Base-by-base conservation (phyloP, 192 early-diverging fungal species). In the Backusella liffmaniae region DNA sequence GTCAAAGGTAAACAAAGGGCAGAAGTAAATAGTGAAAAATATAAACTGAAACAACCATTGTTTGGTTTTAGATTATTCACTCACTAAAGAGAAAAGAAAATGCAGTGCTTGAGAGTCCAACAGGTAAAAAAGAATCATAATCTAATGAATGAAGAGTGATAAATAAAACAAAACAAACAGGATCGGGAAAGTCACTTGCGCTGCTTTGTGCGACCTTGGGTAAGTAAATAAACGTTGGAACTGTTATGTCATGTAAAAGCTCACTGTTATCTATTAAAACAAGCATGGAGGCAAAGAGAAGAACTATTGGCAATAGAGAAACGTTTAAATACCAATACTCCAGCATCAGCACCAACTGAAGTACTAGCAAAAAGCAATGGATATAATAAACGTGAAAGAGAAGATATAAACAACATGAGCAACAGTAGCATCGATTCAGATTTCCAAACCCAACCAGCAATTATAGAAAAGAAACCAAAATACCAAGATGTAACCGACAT, bases 171-270 rank as follows among this genome's bases (percentile, higher is more conserved):
- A 21, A 39, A 62, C 1, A 29, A n/a, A 75, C 42, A 76, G 94
- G 94, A 1, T 94, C 94, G 10, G 94, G 94, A 35, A 96, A 96
- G 76, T 91, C 93, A 3, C 72, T 96, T 34, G 90, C 91, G 0
- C 71, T 96, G 34, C 76, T 96, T 21, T 92, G 92, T 72, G 86
- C 93, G 0, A 79, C 85, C 0, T 78, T 96, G 30, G 92, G 89
- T 4, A 92, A 91, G 49, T 80, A 39, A 39, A 39, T 39, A 8
- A 39, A 39, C 1, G 32, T 32, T 9, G 37, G 9, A 39, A 39
- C 9, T 39, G 8, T 39, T 10, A 39, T 39, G 37, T 7, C 9
- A 39, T 10, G 9, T 75, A 86, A 42, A 74, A 8, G 37, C 16
- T 53, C 16, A 21, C 0, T 32, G 32, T 32, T 32, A 32, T 53